These are phyloP conservation scores for Stachybotrys elegans DNA, from an alignment of 2,329 filamentous ascomycete genomes.

Conservation along the genomic window DNA sequence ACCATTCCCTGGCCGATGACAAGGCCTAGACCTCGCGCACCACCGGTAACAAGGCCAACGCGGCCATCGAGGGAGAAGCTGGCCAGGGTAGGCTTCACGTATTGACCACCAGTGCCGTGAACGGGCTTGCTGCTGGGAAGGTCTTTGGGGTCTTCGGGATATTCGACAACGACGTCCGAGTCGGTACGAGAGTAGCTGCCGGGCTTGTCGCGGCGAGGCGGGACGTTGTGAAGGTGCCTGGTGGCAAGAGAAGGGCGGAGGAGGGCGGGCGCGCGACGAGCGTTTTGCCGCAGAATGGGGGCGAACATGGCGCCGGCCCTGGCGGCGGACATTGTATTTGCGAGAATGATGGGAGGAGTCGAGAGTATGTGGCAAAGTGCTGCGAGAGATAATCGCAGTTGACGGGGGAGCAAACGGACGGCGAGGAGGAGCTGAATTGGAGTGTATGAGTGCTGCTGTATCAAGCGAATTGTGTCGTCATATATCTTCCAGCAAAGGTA, in stretches of 20 bases:
- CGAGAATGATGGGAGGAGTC: no score
- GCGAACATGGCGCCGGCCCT: constrained; percentile 12
- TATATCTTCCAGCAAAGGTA: no score
- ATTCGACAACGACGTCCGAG: constrained; percentile 70
- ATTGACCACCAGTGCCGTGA: constrained; percentile 70
- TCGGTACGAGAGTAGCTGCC: constrained; percentile 77
- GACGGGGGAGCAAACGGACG: no score
- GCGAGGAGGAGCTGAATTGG: no score
- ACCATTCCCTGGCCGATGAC: constrained; percentile 93
- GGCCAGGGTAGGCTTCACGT: constrained; percentile 79
- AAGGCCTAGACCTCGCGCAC: constrained; percentile 80
- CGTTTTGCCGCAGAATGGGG: constrained; percentile 21
- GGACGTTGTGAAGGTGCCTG: constrained; percentile 26
- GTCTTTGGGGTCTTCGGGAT: constrained; percentile 69
- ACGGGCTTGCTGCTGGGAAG: constrained; percentile 68
- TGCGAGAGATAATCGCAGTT: no score
- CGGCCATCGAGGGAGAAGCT: constrained; percentile 82
- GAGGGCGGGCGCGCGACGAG: constrained; percentile 17
- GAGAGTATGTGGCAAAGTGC: no score
- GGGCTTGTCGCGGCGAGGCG: constrained; percentile 34
- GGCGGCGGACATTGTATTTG: constrained; percentile 11
- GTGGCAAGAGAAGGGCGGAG: constrained; percentile 15
- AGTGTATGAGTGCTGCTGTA: no score
- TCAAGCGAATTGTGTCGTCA: no score
- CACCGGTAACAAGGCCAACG: constrained; percentile 83